These are phyloP conservation scores for Eucalyptus urophylla DNA, from an alignment of 345 rosid species.

Conservation along the genomic window DNA sequence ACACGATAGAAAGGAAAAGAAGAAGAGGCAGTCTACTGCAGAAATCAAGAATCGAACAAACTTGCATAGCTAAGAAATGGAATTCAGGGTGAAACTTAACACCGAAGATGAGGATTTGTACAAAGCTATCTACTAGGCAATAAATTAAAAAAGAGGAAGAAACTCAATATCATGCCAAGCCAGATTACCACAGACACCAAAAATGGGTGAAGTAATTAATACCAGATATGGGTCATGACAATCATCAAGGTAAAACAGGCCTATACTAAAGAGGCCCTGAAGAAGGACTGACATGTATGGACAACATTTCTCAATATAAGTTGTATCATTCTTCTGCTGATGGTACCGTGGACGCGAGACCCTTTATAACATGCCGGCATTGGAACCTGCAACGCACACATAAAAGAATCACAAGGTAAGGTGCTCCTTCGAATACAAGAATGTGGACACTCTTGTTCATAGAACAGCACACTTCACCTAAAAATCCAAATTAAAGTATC, in stretches of 20 bases:
- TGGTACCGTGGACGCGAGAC: constrained; percentile 37
- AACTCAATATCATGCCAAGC: neutral
- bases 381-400: constrained; percentile 46
- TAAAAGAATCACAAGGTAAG: neutral
- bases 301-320: neutral
- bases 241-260: neutral
- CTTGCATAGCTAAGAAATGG: neutral
- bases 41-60: neutral
- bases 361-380: constrained; percentile 73
- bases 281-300: neutral
- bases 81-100: neutral
- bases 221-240: neutral
- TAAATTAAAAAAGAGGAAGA: neutral
- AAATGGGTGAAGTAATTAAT: neutral
- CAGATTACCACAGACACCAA: neutral
- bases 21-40: neutral
- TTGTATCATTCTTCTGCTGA: constrained; percentile 34
- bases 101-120: neutral
- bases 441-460: neutral
- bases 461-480: neutral
- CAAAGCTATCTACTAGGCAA: neutral
- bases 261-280: neutral
- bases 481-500: neutral
- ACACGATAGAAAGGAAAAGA: neutral
- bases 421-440: neutral